These are phyloP conservation scores for Agapanthus africanus DNA, from an alignment of 106 monocot species.

Conservation along the genomic window DNA sequence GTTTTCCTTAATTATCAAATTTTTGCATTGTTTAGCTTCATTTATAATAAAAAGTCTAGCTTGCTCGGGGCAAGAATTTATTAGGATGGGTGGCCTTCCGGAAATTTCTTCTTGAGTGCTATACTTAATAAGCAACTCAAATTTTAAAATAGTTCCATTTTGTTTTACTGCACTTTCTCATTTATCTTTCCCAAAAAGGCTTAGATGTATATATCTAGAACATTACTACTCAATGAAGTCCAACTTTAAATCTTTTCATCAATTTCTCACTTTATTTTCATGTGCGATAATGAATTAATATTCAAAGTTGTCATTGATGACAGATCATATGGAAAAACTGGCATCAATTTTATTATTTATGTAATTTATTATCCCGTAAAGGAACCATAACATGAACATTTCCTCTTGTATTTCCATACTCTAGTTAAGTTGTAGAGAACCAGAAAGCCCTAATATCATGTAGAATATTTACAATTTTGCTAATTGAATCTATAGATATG, in stretches of 20 bases:
- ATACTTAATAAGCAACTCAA: not conserved
- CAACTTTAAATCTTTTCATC: not conserved
- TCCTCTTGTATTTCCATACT: not conserved
- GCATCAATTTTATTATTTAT: not conserved
- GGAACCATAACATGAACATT: not conserved
- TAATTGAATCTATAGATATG: not conserved
- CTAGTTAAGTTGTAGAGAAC: not conserved
- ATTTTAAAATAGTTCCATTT: not conserved
- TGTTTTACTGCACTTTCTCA: not conserved
- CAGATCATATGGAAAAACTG: not conserved
- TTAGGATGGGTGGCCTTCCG: too few species aligned
- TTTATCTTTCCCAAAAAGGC: not conserved
- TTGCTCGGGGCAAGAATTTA: too few species aligned
- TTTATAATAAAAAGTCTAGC: too few species aligned
- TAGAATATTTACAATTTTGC: not conserved
- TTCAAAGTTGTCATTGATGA: too few species aligned
- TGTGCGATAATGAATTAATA: too few species aligned
- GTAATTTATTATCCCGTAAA: not conserved
- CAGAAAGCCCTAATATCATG: not conserved
- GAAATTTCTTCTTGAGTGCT: too few species aligned
- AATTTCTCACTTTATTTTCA: not conserved
- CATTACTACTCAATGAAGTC: not conserved
- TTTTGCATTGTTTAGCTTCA: not conserved
- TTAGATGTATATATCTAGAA: not conserved
- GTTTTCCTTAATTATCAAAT: too few species aligned